A percentile compares a stretch with the other conserved stretches of the same genome.
Evolutionary conservation across 2,329 filamentous ascomycete genomes (phyloP).

Genomic region (Beauveria sp.): DNA sequence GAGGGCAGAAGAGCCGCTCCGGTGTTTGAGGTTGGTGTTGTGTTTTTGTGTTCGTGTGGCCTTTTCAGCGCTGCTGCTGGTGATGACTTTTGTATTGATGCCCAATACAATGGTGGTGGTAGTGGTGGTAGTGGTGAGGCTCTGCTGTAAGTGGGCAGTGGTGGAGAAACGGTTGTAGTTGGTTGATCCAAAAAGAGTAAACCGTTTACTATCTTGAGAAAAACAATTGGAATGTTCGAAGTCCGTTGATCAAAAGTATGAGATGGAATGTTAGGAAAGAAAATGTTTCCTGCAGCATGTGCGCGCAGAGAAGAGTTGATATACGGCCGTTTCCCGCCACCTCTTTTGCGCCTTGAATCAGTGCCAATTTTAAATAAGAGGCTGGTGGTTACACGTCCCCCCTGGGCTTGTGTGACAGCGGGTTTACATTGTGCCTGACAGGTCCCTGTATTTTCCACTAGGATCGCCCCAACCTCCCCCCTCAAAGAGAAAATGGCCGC

Average conservation of each 20-base stretch:
- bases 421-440: not conserved
- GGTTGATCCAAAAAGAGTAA: not conserved
- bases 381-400: not conserved
- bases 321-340: constrained; percentile 10
- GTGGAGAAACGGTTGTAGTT: not conserved
- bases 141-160: not conserved
- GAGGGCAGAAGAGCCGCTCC: not conserved
- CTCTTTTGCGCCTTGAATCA: constrained; percentile 2
- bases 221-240: not conserved
- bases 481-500: not conserved
- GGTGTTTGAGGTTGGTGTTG: constrained; percentile 3
- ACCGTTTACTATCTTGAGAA: not conserved
- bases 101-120: not conserved
- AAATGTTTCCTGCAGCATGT: too few relatives aligned
- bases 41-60: not conserved
- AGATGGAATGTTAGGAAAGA: not conserved
- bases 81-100: constrained; percentile 7
- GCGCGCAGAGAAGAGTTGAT: not conserved
- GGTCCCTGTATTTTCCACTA: not conserved
- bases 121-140: not conserved
- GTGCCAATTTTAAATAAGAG: not conserved
- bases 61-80: not conserved
- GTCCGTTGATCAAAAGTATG: not conserved
- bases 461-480: not conserved
- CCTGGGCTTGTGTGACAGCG: too few relatives aligned